Percentiles rank a stretch among this genome's conserved stretches.
Conservation (phyloP, 345 rosid genomes). For the Ricinus communis region DNA sequence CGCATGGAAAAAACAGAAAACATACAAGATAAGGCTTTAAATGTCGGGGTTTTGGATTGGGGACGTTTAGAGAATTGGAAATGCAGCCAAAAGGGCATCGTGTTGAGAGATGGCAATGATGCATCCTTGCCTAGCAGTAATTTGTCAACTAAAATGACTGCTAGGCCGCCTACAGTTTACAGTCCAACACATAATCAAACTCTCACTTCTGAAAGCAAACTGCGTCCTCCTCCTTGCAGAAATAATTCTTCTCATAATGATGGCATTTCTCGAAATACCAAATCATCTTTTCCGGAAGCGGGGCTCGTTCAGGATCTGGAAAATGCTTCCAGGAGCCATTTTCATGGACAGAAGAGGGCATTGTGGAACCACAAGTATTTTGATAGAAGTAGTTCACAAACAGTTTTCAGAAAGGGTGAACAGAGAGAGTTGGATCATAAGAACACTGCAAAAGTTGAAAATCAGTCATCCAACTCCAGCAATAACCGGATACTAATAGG, state of each 20-base stretch:
- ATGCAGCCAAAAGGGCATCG: constrained; percentile 27
- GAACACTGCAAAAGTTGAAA: constrained; percentile 19
- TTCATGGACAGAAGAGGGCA: constrained; percentile 36
- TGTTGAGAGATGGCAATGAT: constrained; percentile 27
- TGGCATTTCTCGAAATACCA: constrained; percentile 38
- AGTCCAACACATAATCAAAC: constrained; percentile 32
- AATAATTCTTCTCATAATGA: constrained; percentile 28
- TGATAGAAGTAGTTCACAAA: constrained; percentile 17
- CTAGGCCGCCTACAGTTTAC: constrained; percentile 31
- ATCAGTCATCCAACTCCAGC: constrained; percentile 20
- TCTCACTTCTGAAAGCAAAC: constrained; percentile 23
- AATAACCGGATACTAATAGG: constrained; percentile 2
- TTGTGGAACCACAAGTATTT: constrained; percentile 35
- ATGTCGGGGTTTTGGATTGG: constrained; percentile 95
- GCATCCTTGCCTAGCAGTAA: constrained; percentile 25
- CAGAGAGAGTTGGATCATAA: constrained; percentile 20
- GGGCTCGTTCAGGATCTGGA: constrained; percentile 39
- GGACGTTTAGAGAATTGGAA: constrained; percentile 67
- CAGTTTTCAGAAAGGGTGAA: constrained; percentile 21
- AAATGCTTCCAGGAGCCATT: constrained; percentile 41
- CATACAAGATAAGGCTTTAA: constrained; percentile 60
- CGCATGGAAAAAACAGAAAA: constrained; percentile 44
- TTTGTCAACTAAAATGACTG: constrained; percentile 26
- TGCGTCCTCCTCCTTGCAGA: constrained; percentile 28
- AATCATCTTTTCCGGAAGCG: constrained; percentile 36